A percentile compares a stretch with the other conserved stretches of the same genome.
Evolutionary conservation across 179 eudicot genomes (phyloP).

Genomic region (Silene noctiflora): DNA sequence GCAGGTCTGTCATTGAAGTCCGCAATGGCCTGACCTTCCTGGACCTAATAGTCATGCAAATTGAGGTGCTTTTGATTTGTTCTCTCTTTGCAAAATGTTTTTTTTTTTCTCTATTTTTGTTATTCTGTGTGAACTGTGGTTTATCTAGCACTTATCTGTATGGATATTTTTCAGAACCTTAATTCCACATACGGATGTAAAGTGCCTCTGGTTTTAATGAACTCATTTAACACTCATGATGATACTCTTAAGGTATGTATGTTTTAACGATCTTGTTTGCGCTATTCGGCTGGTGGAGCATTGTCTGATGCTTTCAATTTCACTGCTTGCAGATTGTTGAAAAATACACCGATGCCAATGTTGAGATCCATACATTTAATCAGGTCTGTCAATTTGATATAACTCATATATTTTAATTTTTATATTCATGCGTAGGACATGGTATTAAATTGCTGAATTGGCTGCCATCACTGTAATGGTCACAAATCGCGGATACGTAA

Average conservation of each 20-base stretch:
- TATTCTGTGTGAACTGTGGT: neutral
- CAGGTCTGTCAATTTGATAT: conserved; percentile 59
- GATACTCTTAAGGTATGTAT: conserved; percentile 75
- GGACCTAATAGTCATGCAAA: conserved; percentile 87
- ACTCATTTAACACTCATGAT: conserved; percentile 98
- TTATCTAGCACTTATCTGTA: neutral
- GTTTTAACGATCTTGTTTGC: neutral
- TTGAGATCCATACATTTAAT: conserved; percentile 91
- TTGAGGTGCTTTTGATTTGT: conserved; percentile 56
- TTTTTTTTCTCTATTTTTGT: no score
- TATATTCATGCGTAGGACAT: neutral
- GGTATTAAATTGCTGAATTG: neutral
- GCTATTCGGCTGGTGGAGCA: neutral
- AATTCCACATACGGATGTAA: conserved; percentile 83
- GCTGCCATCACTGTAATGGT: neutral
- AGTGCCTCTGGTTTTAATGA: conserved; percentile 93
- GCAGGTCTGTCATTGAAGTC: conserved; percentile 95
- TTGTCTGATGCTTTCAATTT: conserved; percentile 15
- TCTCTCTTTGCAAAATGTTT: neutral
- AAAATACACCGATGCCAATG: conserved; percentile 62
- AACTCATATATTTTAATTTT: conserved; percentile 11
- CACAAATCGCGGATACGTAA: neutral
- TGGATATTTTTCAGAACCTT: conserved; percentile 46
- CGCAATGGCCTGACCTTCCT: conserved; percentile 90
- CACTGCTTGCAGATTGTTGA: conserved; percentile 69